phyloP scores from a whole-genome alignment of 805 yeast species.

The Tetrapisispora namnaoensis region DNA sequence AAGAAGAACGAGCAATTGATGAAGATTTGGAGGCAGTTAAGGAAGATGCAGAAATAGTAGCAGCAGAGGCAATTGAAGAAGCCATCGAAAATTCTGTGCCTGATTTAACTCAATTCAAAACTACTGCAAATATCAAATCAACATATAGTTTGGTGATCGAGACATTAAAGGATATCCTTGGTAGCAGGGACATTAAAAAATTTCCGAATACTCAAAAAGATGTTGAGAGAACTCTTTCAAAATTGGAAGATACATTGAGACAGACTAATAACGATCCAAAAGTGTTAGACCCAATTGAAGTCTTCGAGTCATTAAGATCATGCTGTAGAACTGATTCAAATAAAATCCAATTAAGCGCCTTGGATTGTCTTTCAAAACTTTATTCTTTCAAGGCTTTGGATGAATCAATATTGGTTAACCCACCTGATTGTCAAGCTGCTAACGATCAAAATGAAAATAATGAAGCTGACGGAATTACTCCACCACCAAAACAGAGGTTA shows the following conservation, averaged over 20 bases:
- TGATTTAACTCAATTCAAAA: neutral
- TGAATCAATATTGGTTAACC: slow-evolving; percentile 44
- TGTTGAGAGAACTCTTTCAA: slow-evolving; percentile 26
- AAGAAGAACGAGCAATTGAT: slow-evolving; percentile 1
- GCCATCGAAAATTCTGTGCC: slow-evolving; percentile 6
- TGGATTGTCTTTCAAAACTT: slow-evolving; percentile 79
- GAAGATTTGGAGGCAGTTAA: neutral
- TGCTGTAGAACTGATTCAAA: slow-evolving; percentile 61
- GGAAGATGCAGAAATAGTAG: neutral
- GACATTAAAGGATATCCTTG: slow-evolving; percentile 48
- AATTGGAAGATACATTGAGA: slow-evolving; percentile 21
- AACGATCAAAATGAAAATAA: slow-evolving; percentile 21
- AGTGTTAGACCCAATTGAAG: slow-evolving; percentile 37
- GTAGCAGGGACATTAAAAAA: slow-evolving; percentile 51
- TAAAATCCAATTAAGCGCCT: slow-evolving; percentile 60
- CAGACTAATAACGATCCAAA: slow-evolving; percentile 15
- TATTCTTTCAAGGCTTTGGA: slow-evolving; percentile 73
- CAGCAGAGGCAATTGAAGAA: neutral
- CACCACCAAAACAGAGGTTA: slow-evolving; percentile 45
- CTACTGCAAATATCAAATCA: slow-evolving; percentile 21
- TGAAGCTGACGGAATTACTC: slow-evolving; percentile 34
- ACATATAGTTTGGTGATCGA: slow-evolving; percentile 39
- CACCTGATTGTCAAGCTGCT: slow-evolving; percentile 31
- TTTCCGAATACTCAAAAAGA: slow-evolving; percentile 29
- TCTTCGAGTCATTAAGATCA: slow-evolving; percentile 70